phyloP scores from a whole-genome alignment of 306 rosid genomes.

The Cajanus cajan region DNA sequence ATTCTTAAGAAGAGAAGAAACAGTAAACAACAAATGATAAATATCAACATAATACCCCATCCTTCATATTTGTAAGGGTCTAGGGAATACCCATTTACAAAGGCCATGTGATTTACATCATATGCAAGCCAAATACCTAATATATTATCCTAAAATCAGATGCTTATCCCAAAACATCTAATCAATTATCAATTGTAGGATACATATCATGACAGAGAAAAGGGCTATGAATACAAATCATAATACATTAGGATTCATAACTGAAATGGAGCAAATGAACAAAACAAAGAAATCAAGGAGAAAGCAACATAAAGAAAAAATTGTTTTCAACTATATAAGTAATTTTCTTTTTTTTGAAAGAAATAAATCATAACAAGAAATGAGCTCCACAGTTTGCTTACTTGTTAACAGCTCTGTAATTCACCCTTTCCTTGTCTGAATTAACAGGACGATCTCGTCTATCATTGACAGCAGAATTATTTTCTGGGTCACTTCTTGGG shows the following conservation, averaged over 20 bases:
- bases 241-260: not conserved
- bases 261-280: constrained; percentile 8
- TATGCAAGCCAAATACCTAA: not conserved
- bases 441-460: constrained; percentile 72
- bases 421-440: constrained; percentile 79
- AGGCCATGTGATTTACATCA: not conserved
- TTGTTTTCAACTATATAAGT: not conserved
- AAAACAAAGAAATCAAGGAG: constrained; percentile 10
- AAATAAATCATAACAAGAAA: constrained; percentile 28
- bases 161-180: constrained; percentile 6
- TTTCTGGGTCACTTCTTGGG: constrained; percentile 68
- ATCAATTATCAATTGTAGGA: not conserved
- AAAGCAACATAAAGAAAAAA: not conserved
- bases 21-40: not conserved
- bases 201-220: not conserved
- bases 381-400: constrained; percentile 32
- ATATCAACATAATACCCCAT: constrained; percentile 7
- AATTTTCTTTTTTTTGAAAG: not conserved
- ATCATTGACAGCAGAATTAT: constrained; percentile 51
- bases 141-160: not conserved
- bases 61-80: not conserved
- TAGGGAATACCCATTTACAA: not conserved
- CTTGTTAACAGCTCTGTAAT: constrained; percentile 70
- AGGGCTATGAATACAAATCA: not conserved
- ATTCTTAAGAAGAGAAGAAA: not conserved